phyloP scores from a whole-genome alignment of 2,329 filamentous ascomycete species.

The Diaporthe vexans region DNA sequence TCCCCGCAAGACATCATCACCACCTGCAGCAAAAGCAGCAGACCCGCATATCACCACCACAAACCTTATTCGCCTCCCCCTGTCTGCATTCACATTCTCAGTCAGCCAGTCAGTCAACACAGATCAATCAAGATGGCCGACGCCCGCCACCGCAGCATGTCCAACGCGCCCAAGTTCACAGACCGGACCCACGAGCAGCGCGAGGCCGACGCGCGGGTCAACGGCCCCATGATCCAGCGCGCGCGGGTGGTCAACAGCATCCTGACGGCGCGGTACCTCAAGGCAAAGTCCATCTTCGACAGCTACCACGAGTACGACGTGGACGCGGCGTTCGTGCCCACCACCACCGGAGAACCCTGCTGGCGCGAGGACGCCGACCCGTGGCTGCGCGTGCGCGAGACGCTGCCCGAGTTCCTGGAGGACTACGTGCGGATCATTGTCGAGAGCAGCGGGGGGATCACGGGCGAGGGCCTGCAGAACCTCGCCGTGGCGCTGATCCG shows the following conservation, averaged over 20 bases:
- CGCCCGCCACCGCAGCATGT: constrained; percentile 30
- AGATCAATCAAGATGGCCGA: constrained; percentile 5
- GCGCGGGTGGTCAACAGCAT: constrained; percentile 42
- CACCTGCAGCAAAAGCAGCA: not conserved
- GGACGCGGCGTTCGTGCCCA: constrained; percentile 39
- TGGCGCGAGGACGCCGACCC: constrained; percentile 41
- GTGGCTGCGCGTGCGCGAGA: constrained; percentile 42
- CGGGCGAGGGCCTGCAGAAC: constrained; percentile 41
- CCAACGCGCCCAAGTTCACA: constrained; percentile 40
- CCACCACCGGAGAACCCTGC: constrained; percentile 13
- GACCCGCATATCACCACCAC: not conserved
- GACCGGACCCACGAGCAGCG: constrained; percentile 42
- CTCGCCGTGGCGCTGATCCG: constrained; percentile 40
- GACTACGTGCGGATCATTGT: constrained; percentile 36
- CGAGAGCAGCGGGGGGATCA: constrained; percentile 37
- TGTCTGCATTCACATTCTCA: too few relatives aligned
- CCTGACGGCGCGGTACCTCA: constrained; percentile 43
- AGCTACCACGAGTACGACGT: constrained; percentile 41
- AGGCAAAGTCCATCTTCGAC: constrained; percentile 43
- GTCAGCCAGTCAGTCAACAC: too few relatives aligned
- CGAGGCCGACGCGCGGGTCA: constrained; percentile 40
- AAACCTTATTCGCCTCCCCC: too few relatives aligned
- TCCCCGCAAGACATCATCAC: not conserved
- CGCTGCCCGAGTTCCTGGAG: constrained; percentile 42
- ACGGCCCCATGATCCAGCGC: constrained; percentile 44